Percentiles rank a stretch among this genome's conserved stretches.
These are phyloP conservation scores for Sordariomycetes sp. DNA, from an alignment of 2,329 filamentous ascomycete species.

Conservation along the genomic window DNA sequence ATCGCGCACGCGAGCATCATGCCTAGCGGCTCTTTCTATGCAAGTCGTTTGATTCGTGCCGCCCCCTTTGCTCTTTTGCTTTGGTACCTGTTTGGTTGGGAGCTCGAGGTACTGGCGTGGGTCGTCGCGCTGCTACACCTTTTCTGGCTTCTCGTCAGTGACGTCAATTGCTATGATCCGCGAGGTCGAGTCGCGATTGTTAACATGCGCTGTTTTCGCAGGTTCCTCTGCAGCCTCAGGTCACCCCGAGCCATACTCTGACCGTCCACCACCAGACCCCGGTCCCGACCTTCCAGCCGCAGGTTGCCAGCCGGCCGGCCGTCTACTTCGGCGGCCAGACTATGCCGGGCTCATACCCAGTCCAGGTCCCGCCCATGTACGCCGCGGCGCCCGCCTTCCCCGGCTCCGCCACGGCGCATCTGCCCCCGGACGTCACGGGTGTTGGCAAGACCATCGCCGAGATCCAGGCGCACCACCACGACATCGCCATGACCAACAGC, in stretches of 20 bases:
- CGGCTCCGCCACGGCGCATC: constrained; percentile 11
- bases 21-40: neutral
- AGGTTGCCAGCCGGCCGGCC: constrained; percentile 9
- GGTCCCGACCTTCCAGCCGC: constrained; percentile 2
- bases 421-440: constrained; percentile 35
- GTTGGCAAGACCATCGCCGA: constrained; percentile 37
- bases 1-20: neutral
- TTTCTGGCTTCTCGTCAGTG: neutral
- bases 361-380: neutral
- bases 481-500: constrained; percentile 34
- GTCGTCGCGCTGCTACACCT: neutral
- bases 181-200: neutral
- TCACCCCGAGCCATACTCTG: neutral
- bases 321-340: constrained; percentile 8
- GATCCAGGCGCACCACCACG: constrained; percentile 29
- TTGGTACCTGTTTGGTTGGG: neutral
- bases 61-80: neutral
- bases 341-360: constrained; percentile 6
- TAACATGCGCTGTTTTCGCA: neutral
- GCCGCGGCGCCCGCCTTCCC: neutral
- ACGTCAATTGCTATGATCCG: neutral
- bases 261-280: neutral
- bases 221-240: neutral
- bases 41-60: neutral
- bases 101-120: neutral